phyloP scores from a whole-genome alignment of 148 eudicot species.

The Persicaria maculosa region DNA sequence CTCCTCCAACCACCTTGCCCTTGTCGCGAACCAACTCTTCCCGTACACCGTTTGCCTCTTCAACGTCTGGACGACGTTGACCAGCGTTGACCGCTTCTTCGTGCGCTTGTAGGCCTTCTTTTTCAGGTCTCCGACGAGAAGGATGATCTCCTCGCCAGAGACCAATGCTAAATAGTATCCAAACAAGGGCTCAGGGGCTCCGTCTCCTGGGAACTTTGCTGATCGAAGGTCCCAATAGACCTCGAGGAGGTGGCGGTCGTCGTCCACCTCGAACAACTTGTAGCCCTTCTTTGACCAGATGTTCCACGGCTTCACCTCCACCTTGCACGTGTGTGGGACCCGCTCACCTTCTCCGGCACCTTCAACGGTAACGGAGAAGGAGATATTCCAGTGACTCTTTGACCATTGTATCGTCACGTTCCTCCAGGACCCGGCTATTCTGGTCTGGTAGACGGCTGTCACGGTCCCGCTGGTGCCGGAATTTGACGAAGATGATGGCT shows the following conservation, averaged over 20 bases:
- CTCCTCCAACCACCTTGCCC: constrained; percentile 29
- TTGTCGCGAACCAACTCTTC: constrained; percentile 40
- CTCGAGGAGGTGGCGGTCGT: constrained; percentile 32
- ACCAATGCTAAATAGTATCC: constrained; percentile 71
- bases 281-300: constrained; percentile 84
- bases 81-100: constrained; percentile 52
- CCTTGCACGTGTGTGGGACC: constrained; percentile 53
- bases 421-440: constrained; percentile 70
- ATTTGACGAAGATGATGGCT: neutral
- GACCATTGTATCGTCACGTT: constrained; percentile 65
- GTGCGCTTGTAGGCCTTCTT: constrained; percentile 72
- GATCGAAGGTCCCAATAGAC: constrained; percentile 79
- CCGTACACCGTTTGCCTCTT: constrained; percentile 62
- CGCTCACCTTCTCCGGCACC: constrained; percentile 29
- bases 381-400: constrained; percentile 56
- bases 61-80: constrained; percentile 44
- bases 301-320: constrained; percentile 87
- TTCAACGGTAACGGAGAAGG: constrained; percentile 49
- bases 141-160: constrained; percentile 69
- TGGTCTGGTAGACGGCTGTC: constrained; percentile 45
- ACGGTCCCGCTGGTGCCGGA: constrained; percentile 36
- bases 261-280: constrained; percentile 47
- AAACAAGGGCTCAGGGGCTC: constrained; percentile 58
- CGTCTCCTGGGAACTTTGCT: constrained; percentile 49
- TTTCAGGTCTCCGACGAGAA: constrained; percentile 62